A percentile compares a stretch with the other conserved stretches of the same genome.
Conservation (phyloP, 352 stramenopile species). For the Phytophthora aleatoria region DNA sequence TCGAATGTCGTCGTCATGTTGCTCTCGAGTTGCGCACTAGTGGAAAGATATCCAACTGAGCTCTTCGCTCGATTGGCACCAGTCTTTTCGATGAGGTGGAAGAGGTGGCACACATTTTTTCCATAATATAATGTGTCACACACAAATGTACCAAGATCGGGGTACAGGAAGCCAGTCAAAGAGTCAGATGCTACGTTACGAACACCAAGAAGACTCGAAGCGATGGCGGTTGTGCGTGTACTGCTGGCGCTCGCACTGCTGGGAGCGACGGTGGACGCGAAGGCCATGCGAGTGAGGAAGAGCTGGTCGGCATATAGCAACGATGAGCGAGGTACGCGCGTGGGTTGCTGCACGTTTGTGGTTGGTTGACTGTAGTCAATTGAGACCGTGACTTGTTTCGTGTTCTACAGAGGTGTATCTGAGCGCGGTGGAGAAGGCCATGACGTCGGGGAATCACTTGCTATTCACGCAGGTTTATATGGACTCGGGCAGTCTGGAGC, state of each 20-base stretch:
- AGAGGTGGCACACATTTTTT: slow-evolving; percentile 2
- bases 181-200: slow-evolving; percentile 20
- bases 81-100: slow-evolving; percentile 20
- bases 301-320: slow-evolving; percentile 37
- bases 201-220: slow-evolving; percentile 2
- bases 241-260: slow-evolving; percentile 25
- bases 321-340: slow-evolving; percentile 36
- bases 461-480: slow-evolving; percentile 67
- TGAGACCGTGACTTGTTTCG: background rate
- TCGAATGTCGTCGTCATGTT: slow-evolving; percentile 50
- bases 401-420: slow-evolving; percentile 45
- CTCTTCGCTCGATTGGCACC: slow-evolving; percentile 21
- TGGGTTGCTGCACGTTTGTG: background rate
- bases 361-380: background rate
- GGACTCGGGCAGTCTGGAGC: slow-evolving; percentile 37
- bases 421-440: slow-evolving; percentile 53
- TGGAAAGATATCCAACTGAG: slow-evolving; percentile 30
- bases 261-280: background rate
- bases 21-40: background rate
- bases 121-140: background rate
- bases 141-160: slow-evolving; percentile 10
- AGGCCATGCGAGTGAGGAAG: slow-evolving; percentile 32
- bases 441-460: slow-evolving; percentile 54
- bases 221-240: slow-evolving; percentile 14
- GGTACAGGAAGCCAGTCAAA: slow-evolving; percentile 24